Evolutionary conservation across 176 grass and related monocot genomes (phyloP).

Genomic region (Cocos nucifera): DNA sequence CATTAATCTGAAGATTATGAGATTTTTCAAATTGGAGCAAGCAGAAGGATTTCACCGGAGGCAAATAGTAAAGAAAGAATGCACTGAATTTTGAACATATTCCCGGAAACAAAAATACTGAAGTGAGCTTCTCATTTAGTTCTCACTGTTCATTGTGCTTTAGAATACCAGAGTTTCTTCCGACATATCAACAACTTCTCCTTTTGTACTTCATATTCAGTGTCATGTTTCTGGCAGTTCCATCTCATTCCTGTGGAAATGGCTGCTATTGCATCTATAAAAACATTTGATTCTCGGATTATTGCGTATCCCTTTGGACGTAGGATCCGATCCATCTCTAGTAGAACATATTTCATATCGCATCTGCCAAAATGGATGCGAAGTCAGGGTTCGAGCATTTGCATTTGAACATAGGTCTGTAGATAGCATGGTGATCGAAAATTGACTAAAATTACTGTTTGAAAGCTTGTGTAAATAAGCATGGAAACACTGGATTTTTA

Average conservation of each 20-base stretch:
- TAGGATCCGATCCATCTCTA: conserved; percentile 95
- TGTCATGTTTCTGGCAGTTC: conserved; percentile 57
- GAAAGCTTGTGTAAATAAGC: no score
- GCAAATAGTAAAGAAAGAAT: no score
- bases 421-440: not conserved
- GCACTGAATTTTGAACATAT: no score
- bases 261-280: conserved; percentile 55
- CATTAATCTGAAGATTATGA: no score
- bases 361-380: conserved; percentile 37
- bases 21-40: no score
- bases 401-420: no score
- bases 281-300: conserved; percentile 67
- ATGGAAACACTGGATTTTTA: no score
- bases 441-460: no score
- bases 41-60: no score
- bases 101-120: no score
- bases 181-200: conserved; percentile 86
- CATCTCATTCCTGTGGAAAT: conserved; percentile 86
- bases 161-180: conserved; percentile 62
- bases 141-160: conserved; percentile 31
- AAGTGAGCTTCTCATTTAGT: no score
- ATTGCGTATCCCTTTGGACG: conserved; percentile 65
- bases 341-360: conserved; percentile 73
- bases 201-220: conserved; percentile 51
- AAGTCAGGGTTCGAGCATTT: not conserved